These are phyloP conservation scores for Athelia psychrophila DNA, from an alignment of 1,284 basidiomycete species.

Conservation along the genomic window DNA sequence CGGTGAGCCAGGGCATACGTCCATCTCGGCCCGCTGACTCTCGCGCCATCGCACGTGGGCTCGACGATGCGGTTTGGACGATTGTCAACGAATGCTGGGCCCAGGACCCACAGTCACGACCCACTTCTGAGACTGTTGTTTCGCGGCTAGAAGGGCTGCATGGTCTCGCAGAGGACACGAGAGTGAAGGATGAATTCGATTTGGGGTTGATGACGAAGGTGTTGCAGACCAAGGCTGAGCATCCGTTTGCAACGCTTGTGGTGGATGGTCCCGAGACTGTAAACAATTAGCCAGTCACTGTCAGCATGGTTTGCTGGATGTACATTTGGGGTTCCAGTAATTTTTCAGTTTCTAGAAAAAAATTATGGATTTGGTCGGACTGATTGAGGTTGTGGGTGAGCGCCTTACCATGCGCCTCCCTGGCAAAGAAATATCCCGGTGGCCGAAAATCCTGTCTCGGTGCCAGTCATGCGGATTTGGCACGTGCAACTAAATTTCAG, in stretches of 20 bases:
- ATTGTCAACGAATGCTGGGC: background rate
- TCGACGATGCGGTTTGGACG: background rate
- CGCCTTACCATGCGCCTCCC: too few species aligned
- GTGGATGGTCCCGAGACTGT: too few species aligned
- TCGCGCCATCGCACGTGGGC: background rate
- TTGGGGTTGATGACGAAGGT: background rate
- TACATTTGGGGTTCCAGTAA: too few species aligned
- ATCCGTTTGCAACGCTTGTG: background rate
- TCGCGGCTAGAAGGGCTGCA: background rate
- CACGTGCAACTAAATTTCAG: too few species aligned
- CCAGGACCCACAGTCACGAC: background rate
- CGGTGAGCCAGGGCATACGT: background rate
- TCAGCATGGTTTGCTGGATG: too few species aligned
- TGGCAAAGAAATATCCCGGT: too few species aligned
- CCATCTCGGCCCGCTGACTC: background rate
- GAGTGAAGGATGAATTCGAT: background rate
- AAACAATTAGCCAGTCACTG: too few species aligned
- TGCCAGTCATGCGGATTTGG: too few species aligned
- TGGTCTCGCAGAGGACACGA: background rate
- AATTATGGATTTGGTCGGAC: too few species aligned
- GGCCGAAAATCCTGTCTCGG: too few species aligned
- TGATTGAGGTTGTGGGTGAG: too few species aligned
- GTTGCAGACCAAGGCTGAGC: background rate
- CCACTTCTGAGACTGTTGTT: background rate
- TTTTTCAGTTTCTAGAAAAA: too few species aligned